Evolutionary conservation across 805 yeast species (phyloP).

Genomic region (Clavispora carvajalis): DNA sequence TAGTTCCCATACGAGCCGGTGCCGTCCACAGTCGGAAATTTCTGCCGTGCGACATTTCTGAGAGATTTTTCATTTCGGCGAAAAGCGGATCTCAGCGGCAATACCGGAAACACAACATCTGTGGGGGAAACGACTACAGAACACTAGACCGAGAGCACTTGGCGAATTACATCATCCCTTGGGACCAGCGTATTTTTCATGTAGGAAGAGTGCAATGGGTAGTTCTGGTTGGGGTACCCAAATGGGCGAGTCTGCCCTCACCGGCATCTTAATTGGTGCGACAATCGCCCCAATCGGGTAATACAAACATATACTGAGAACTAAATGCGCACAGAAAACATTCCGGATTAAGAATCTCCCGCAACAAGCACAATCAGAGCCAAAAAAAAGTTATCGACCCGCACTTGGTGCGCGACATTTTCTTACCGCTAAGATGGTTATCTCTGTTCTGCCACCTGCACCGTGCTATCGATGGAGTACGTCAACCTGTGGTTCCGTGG

Average conservation of each 20-base stretch:
- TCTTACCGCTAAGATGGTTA: background rate
- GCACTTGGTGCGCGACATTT: background rate
- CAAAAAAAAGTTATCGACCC: background rate
- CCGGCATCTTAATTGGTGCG: background rate
- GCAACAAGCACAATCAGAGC: background rate
- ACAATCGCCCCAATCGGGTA: constrained; percentile 1
- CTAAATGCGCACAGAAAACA: background rate
- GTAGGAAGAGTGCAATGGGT: background rate
- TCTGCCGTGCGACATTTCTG: constrained; percentile 11
- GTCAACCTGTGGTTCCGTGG: background rate
- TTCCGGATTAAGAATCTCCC: background rate
- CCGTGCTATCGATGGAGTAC: background rate
- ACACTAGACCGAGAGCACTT: too few relatives aligned
- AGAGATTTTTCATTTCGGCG: constrained; percentile 5
- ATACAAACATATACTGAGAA: background rate
- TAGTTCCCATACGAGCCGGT: background rate
- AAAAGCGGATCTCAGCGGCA: background rate
- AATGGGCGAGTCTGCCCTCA: background rate
- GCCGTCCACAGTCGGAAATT: constrained; percentile 6
- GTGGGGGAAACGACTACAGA: background rate
- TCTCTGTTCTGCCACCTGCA: constrained; percentile 1
- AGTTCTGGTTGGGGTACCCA: background rate
- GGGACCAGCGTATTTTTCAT: background rate
- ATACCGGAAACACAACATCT: background rate
- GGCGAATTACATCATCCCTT: background rate